These are phyloP conservation scores for Plasmodium falciparum DNA, from an alignment of 169 alveolate species.

Conservation along the genomic window DNA sequence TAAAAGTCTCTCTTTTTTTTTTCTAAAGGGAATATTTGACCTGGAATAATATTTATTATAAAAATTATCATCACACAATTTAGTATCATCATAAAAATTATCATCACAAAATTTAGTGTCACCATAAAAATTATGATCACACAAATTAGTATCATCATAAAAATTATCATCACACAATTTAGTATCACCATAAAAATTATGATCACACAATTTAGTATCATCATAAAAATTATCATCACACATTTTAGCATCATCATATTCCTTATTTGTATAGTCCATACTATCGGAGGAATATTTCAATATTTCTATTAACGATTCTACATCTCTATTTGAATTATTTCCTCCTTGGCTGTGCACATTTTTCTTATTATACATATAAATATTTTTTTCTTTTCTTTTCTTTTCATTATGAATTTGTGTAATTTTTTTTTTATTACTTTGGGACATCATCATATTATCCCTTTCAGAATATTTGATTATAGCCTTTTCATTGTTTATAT, in stretches of 20 bases:
- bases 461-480: not conserved
- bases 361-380: too few species aligned
- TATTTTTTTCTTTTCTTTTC: not conserved
- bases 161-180: not conserved
- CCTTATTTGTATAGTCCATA: not conserved
- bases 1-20: too few species aligned
- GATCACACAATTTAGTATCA: not conserved
- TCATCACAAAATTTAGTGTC: too few species aligned
- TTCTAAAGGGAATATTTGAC: too few species aligned
- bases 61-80: too few species aligned
- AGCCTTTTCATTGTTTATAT: not conserved
- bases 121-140: too few species aligned
- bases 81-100: too few species aligned
- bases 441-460: not conserved
- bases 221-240: not conserved
- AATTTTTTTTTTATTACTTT: not conserved
- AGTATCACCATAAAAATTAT: not conserved
- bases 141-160: too few species aligned
- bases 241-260: not conserved
- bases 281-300: slow-evolving; percentile 29
- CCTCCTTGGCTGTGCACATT: too few species aligned
- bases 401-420: not conserved
- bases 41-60: too few species aligned
- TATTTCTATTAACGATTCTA: slow-evolving; percentile 41
- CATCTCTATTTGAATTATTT: slow-evolving; percentile 16